Percentiles rank a stretch among this genome's conserved stretches.
Evolutionary conservation across 768 basidiomycete genomes (phyloP).

Genomic region (Mycena sanguinolenta): DNA sequence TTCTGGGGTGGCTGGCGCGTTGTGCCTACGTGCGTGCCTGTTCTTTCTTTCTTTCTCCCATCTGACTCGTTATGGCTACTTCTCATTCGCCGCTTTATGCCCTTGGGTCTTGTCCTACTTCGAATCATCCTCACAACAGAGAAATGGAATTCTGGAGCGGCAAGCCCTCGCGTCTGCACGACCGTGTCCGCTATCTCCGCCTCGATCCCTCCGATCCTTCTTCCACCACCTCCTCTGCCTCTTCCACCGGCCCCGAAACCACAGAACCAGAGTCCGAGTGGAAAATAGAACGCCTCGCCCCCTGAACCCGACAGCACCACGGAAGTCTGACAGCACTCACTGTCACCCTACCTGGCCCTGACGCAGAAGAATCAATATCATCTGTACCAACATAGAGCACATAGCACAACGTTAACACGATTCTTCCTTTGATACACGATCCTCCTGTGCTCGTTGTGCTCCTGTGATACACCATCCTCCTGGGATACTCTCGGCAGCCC

Average conservation of each 20-base stretch:
- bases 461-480: too few species aligned
- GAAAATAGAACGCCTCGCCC: conserved; percentile 85
- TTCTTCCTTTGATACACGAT: too few species aligned
- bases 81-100: not conserved
- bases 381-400: too few species aligned
- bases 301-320: conserved; percentile 46
- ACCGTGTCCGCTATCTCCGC: conserved; percentile 84
- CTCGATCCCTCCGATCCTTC: not conserved
- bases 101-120: not conserved
- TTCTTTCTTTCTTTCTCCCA: not conserved
- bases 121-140: conserved; percentile 57
- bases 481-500: too few species aligned
- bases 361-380: too few species aligned
- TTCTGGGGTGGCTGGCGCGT: conserved; percentile 99
- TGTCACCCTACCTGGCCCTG: too few species aligned
- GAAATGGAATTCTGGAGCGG: conserved; percentile 99
- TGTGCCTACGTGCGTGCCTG: conserved; percentile 80
- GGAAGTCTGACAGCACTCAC: too few species aligned
- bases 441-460: too few species aligned
- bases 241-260: conserved; percentile 50
- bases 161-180: conserved; percentile 93
- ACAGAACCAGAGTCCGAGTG: conserved; percentile 63
- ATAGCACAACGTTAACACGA: too few species aligned
- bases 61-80: not conserved
- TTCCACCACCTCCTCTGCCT: not conserved